Percentiles rank a stretch among this genome's conserved stretches.
phyloP scores from a whole-genome alignment of 345 rosid species.

The Aquilaria sinensis region DNA sequence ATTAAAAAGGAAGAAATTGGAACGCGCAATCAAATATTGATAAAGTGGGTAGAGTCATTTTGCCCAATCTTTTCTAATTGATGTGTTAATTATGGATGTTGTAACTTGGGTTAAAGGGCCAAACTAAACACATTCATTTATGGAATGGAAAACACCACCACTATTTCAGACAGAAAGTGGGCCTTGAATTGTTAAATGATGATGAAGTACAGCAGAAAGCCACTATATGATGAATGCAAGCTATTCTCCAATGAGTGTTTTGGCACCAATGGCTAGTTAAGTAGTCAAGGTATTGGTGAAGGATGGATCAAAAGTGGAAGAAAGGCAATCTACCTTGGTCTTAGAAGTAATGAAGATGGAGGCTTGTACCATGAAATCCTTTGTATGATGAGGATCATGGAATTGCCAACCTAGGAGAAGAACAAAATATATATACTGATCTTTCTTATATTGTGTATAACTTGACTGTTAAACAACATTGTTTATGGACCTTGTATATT shows the following conservation, averaged over 20 bases:
- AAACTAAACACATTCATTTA: constrained; percentile 56
- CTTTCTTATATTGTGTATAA: too few relatives aligned
- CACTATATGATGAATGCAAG: constrained; percentile 36
- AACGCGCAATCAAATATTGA: not conserved
- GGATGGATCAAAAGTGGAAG: constrained; percentile 64
- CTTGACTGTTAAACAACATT: too few relatives aligned
- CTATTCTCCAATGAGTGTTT: constrained; percentile 60
- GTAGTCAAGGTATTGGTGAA: constrained; percentile 78
- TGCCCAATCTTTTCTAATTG: not conserved
- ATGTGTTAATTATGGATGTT: constrained; percentile 11
- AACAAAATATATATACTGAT: too few relatives aligned
- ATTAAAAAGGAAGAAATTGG: too few relatives aligned
- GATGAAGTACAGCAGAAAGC: constrained; percentile 51
- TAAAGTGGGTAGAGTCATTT: not conserved
- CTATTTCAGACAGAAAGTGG: constrained; percentile 61
- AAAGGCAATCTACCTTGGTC: constrained; percentile 75
- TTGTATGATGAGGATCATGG: too few relatives aligned
- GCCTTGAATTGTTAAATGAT: constrained; percentile 46
- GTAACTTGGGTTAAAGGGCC: constrained; percentile 38
- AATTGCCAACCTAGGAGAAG: too few relatives aligned
- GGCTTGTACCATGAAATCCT: constrained; percentile 31
- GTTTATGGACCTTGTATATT: too few relatives aligned
- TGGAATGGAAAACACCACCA: constrained; percentile 68
- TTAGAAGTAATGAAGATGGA: constrained; percentile 99
- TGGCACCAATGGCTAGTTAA: constrained; percentile 95